Conservation (phyloP, 345 rosid species). For the Gynandropsis gynandra region DNA sequence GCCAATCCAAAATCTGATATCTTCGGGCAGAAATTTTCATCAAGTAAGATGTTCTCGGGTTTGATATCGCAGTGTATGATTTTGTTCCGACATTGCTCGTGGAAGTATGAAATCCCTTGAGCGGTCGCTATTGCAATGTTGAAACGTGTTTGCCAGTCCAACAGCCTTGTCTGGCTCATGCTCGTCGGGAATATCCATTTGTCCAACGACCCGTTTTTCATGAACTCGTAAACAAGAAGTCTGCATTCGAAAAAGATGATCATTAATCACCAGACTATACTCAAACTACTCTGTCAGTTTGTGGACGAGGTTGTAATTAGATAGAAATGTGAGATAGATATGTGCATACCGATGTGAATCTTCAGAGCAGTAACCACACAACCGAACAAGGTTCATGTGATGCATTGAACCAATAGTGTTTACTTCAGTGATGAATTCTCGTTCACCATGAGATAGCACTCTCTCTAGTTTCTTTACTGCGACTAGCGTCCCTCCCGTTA, state of each 20-base stretch:
- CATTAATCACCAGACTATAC: too few species aligned
- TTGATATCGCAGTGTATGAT: slow-evolving; percentile 70
- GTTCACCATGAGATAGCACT: slow-evolving; percentile 63
- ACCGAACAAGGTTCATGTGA: slow-evolving; percentile 70
- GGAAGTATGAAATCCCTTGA: slow-evolving; percentile 67
- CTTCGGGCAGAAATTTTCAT: slow-evolving; percentile 54
- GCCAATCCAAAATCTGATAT: slow-evolving; percentile 71
- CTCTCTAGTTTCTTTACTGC: slow-evolving; percentile 71
- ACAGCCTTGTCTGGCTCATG: slow-evolving; percentile 17
- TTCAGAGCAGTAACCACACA: slow-evolving; percentile 72
- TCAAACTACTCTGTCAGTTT: too few species aligned
- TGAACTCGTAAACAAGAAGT: slow-evolving; percentile 71
- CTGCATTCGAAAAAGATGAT: slow-evolving; percentile 25
- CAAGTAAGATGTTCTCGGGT: slow-evolving; percentile 62
- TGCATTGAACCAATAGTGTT: slow-evolving; percentile 84
- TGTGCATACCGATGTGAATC: slow-evolving; percentile 51
- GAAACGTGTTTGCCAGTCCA: slow-evolving; percentile 63
- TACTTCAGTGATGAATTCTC: slow-evolving; percentile 72
- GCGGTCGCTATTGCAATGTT: slow-evolving; percentile 53
- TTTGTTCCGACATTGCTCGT: slow-evolving; percentile 64
- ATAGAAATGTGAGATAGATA: background rate
- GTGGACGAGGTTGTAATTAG: too few species aligned
- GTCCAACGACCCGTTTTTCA: slow-evolving; percentile 69
- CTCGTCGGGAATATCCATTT: slow-evolving; percentile 60
- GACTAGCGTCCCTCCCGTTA: slow-evolving; percentile 34